Evolutionary conservation across 129 eudicot species (phyloP).

Genomic region (Helichrysum umbraculigerum): DNA sequence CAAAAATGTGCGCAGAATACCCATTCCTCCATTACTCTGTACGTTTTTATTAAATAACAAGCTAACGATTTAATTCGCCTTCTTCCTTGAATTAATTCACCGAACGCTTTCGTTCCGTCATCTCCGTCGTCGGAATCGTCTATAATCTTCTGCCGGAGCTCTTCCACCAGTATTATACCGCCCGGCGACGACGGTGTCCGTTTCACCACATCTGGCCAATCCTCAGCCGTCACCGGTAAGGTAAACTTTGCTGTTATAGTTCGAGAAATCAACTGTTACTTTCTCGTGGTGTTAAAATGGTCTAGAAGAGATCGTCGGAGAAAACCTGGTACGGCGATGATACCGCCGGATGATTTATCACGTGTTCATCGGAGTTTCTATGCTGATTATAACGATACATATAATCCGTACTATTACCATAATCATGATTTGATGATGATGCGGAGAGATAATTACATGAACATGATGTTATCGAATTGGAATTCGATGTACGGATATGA

Average conservation of each 20-base stretch:
- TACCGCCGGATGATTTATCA: slow-evolving; percentile 41
- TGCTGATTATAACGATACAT: background rate
- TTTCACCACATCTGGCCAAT: too few species aligned
- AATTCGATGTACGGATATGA: slow-evolving; percentile 18
- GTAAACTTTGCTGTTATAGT: slow-evolving; percentile 48
- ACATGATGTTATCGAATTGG: slow-evolving; percentile 19
- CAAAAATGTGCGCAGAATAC: too few species aligned
- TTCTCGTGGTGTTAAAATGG: slow-evolving; percentile 61
- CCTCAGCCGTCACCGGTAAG: slow-evolving; percentile 76
- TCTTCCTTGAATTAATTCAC: too few species aligned
- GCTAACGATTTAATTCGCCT: too few species aligned
- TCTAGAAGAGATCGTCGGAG: slow-evolving; percentile 53
- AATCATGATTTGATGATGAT: slow-evolving; percentile 39
- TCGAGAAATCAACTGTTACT: slow-evolving; percentile 40
- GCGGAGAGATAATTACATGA: slow-evolving; percentile 42
- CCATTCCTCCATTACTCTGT: too few species aligned
- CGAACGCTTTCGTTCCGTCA: too few species aligned
- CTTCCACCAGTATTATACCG: too few species aligned
- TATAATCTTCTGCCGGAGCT: too few species aligned
- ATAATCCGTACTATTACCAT: slow-evolving; percentile 27
- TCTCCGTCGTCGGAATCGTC: too few species aligned
- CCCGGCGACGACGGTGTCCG: too few species aligned
- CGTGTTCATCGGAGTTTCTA: slow-evolving; percentile 37
- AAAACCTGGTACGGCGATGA: slow-evolving; percentile 14
- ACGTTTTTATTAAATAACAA: too few species aligned